Evolutionary conservation across 2,329 filamentous ascomycete genomes (phyloP).

Genomic region (Colletotrichum cordylinicola): DNA sequence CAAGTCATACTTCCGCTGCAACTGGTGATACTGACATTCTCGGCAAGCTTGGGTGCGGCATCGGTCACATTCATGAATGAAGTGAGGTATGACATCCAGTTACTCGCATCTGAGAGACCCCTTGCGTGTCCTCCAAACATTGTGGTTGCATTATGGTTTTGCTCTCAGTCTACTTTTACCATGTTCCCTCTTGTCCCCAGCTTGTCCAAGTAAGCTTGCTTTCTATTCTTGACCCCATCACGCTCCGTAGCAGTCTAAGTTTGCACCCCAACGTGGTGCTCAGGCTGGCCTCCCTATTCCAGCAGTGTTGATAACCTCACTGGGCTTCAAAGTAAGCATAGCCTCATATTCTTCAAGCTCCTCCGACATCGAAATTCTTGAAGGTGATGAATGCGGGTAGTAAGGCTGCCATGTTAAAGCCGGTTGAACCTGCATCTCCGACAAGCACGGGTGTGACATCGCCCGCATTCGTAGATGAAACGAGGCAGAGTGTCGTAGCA

Average conservation of each 20-base stretch:
- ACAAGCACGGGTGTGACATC: constrained; percentile 52
- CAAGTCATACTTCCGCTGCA: background rate
- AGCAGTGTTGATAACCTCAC: background rate
- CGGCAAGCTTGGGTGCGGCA: constrained; percentile 52
- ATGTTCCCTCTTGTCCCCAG: background rate
- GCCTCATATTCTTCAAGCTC: background rate
- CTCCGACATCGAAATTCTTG: too few species aligned
- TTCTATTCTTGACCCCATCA: background rate
- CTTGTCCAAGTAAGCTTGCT: background rate
- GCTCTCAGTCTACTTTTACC: background rate
- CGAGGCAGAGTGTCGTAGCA: constrained; percentile 42
- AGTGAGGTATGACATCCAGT: constrained; percentile 37
- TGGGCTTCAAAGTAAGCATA: background rate
- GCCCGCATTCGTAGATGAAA: constrained; percentile 53
- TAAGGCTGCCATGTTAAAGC: background rate
- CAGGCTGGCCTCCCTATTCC: background rate
- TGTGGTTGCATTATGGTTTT: constrained; percentile 47
- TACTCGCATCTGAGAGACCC: constrained; percentile 46
- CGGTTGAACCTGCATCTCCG: constrained; percentile 51
- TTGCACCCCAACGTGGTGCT: rapidly evolving
- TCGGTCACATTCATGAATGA: constrained; percentile 51
- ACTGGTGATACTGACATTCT: constrained; percentile 49
- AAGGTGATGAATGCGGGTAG: background rate
- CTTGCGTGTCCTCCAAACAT: constrained; percentile 36
- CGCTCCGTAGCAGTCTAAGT: background rate